phyloP scores from a whole-genome alignment of 2,329 filamentous ascomycete genomes.

The Fusarium clavum region DNA sequence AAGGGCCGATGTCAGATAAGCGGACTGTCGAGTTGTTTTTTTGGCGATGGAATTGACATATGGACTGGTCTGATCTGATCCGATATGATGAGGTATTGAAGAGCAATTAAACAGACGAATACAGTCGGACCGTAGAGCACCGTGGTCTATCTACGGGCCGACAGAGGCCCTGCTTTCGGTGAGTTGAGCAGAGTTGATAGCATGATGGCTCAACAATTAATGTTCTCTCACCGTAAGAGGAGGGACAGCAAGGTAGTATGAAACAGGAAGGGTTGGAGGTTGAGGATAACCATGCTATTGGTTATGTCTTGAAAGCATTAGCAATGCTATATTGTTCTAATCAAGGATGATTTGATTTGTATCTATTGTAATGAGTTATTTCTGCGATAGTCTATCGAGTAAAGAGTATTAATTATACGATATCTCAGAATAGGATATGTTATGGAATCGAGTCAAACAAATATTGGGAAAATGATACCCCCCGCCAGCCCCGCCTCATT shows the following conservation, averaged over 20 bases:
- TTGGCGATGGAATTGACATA: conserved; percentile 39
- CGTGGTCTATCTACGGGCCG: conserved; percentile 43
- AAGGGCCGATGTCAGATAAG: conserved; percentile 35
- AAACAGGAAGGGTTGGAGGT: background rate
- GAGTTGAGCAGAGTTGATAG: conserved; percentile 16
- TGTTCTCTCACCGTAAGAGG: conserved; percentile 21
- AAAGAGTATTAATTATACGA: background rate
- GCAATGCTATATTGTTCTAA: background rate
- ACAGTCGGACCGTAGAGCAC: conserved; percentile 43
- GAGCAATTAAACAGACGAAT: conserved; percentile 27
- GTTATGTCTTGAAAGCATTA: conserved; percentile 4
- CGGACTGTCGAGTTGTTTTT: conserved; percentile 20
- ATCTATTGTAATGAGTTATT: background rate
- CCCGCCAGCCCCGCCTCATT: conserved; percentile 42
- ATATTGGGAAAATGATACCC: conserved; percentile 5
- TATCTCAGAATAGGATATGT: conserved; percentile 9
- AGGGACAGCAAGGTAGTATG: conserved; percentile 18
- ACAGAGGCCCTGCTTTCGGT: conserved; percentile 35
- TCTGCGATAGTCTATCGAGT: background rate
- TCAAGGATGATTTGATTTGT: background rate
- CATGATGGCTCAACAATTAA: conserved; percentile 32
- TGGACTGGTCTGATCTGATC: conserved; percentile 29
- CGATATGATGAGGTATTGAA: conserved; percentile 15
- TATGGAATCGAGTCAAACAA: conserved; percentile 17
- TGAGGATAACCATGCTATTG: conserved; percentile 4